Percentiles rank a stretch among this genome's conserved stretches.
phyloP scores from a whole-genome alignment of 2,329 filamentous ascomycete species.

The Sporothrix inflata region DNA sequence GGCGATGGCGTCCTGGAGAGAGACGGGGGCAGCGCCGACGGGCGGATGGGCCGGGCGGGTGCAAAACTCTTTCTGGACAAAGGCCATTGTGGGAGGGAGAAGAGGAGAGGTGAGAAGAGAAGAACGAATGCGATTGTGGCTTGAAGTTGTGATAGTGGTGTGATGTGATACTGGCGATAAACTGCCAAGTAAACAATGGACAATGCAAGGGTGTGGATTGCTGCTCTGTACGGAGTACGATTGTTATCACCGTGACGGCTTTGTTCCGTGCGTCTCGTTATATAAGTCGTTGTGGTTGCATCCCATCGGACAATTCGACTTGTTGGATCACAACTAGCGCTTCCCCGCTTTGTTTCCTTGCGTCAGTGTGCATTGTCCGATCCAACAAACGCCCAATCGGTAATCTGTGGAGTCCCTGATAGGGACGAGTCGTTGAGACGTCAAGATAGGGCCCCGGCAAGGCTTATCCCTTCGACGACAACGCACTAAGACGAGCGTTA shows the following conservation, averaged over 20 bases:
- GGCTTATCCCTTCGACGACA: background rate
- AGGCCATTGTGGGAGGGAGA: background rate
- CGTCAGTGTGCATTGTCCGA: background rate
- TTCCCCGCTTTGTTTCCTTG: background rate
- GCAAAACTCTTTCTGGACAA: slow-evolving; percentile 18
- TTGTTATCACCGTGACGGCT: background rate
- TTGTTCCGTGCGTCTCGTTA: background rate
- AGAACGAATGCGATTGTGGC: background rate
- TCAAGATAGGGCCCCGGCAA: background rate
- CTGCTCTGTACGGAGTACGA: background rate
- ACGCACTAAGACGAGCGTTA: background rate
- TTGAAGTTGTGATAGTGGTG: background rate
- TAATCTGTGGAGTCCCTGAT: slow-evolving; percentile 5
- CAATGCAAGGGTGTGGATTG: background rate
- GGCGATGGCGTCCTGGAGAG: background rate
- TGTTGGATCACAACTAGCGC: background rate
- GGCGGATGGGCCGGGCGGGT: background rate
- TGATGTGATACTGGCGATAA: background rate
- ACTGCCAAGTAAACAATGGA: background rate
- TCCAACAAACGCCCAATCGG: background rate
- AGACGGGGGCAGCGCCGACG: slow-evolving; percentile 3
- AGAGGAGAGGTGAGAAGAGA: background rate
- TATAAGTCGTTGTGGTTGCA: background rate
- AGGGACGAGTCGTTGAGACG: background rate
- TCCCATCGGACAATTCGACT: background rate